Conservation (phyloP, 2,329 filamentous ascomycete genomes). For the Colletotrichum tamarilloi region DNA sequence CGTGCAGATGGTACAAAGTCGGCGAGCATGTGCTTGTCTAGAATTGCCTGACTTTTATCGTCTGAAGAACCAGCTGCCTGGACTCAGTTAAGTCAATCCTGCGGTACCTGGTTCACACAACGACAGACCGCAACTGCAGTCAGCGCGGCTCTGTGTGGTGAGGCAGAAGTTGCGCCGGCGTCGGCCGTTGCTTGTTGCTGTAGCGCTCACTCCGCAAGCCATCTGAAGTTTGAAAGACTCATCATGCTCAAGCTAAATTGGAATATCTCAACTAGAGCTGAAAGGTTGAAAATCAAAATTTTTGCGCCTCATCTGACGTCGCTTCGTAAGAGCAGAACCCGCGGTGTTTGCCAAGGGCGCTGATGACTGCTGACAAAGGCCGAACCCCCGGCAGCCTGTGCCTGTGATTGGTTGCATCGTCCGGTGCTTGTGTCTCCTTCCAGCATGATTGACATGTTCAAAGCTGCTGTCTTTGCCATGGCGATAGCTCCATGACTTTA, state of each 20-base stretch:
- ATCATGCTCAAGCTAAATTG: background rate
- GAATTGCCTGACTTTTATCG: background rate
- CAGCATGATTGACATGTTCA: background rate
- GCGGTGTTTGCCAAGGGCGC: conserved; percentile 25
- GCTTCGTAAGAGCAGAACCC: conserved; percentile 7
- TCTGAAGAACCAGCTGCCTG: background rate
- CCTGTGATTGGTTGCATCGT: conserved; percentile 22
- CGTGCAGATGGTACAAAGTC: conserved; percentile 19
- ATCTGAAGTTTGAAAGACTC: background rate
- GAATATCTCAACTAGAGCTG: background rate
- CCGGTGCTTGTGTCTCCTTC: background rate
- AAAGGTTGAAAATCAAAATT: background rate
- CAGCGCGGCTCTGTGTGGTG: background rate
- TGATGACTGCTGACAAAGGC: conserved; percentile 20
- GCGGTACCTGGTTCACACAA: conserved; percentile 17
- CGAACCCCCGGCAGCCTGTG: background rate
- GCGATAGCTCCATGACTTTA: background rate
- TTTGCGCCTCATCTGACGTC: background rate
- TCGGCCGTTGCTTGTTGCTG: background rate
- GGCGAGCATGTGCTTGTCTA: background rate
- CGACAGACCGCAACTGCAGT: no score
- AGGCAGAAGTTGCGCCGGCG: background rate
- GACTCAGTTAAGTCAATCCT: background rate
- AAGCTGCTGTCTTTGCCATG: background rate
- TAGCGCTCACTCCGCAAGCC: background rate